Evolutionary conservation across 352 stramenopile species (phyloP).

Genomic region (Phytophthora niederhauseri): DNA sequence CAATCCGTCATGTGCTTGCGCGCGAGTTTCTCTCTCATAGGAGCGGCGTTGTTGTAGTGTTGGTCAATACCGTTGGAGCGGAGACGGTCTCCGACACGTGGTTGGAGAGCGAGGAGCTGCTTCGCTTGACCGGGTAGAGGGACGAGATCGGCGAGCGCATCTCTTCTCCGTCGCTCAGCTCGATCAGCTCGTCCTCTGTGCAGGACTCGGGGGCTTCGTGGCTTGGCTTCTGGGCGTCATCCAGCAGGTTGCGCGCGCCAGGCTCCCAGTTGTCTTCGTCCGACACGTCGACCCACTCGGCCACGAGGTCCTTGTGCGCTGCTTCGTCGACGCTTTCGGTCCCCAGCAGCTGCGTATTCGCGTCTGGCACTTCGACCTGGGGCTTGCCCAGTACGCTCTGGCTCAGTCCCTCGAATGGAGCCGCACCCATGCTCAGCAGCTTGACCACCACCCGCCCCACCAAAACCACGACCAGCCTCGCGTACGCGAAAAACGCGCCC

Average conservation of each 20-base stretch:
- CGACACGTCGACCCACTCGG: conserved; percentile 10
- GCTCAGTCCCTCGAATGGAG: conserved; percentile 2
- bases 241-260: conserved; percentile 27
- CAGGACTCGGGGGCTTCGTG: conserved; percentile 1
- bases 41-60: not conserved
- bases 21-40: not conserved
- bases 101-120: not conserved
- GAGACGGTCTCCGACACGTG: not conserved
- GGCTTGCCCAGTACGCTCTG: conserved; percentile 12
- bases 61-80: conserved; percentile 2
- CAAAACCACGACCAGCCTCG: conserved; percentile 25
- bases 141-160: not conserved
- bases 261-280: conserved; percentile 33
- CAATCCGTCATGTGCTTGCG: not conserved
- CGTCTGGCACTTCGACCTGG: conserved; percentile 20
- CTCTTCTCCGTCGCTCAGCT: conserved; percentile 53
- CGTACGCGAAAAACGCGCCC: conserved; percentile 31
- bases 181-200: conserved; percentile 44
- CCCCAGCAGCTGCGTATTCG: conserved; percentile 18
- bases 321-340: conserved; percentile 16
- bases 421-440: conserved; percentile 18
- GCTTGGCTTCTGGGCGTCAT: conserved; percentile 12
- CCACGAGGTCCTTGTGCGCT: conserved; percentile 9
- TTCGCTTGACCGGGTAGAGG: conserved; percentile 14
- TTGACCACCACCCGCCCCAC: conserved; percentile 18